These are phyloP conservation scores for Boletus rubescentipes DNA, from an alignment of 768 basidiomycete genomes.

Conservation along the genomic window DNA sequence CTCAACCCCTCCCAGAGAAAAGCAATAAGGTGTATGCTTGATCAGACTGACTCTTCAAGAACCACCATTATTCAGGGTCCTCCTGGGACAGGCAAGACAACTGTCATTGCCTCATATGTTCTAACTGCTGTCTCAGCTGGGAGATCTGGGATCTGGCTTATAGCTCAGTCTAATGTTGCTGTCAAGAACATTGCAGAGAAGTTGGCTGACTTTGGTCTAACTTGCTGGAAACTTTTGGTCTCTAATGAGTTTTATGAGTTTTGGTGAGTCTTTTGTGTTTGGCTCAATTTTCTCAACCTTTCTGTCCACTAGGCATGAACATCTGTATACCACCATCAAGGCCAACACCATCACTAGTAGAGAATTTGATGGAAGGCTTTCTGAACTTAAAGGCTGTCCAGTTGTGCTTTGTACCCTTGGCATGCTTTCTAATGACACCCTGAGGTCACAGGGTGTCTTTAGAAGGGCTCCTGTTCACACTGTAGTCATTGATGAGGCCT, in stretches of 20 bases:
- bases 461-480: constrained; percentile 39
- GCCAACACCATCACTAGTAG: constrained; percentile 53
- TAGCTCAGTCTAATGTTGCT: constrained; percentile 85
- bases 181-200: constrained; percentile 90
- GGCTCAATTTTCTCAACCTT: neutral
- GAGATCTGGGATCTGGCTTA: constrained; percentile 64
- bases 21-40: constrained; percentile 40
- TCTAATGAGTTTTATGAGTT: constrained; percentile 63
- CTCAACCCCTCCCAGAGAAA: constrained; percentile 41
- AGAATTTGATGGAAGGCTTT: constrained; percentile 33
- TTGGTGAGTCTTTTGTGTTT: constrained; percentile 48
- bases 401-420: constrained; percentile 75
- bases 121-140: constrained; percentile 41
- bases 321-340: constrained; percentile 56
- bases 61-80: constrained; percentile 47
- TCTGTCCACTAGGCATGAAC: constrained; percentile 67
- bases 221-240: constrained; percentile 66
- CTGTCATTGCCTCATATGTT: constrained; percentile 67
- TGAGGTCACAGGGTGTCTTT: constrained; percentile 25
- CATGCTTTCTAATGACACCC: constrained; percentile 57
- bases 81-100: constrained; percentile 73
- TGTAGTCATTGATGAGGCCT: constrained; percentile 66
- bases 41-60: constrained; percentile 32
- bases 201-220: constrained; percentile 52
- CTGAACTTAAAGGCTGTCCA: constrained; percentile 38